Base-by-base conservation (phyloP, 176 grass and related monocot species). In the Dactylis glomerata region DNA sequence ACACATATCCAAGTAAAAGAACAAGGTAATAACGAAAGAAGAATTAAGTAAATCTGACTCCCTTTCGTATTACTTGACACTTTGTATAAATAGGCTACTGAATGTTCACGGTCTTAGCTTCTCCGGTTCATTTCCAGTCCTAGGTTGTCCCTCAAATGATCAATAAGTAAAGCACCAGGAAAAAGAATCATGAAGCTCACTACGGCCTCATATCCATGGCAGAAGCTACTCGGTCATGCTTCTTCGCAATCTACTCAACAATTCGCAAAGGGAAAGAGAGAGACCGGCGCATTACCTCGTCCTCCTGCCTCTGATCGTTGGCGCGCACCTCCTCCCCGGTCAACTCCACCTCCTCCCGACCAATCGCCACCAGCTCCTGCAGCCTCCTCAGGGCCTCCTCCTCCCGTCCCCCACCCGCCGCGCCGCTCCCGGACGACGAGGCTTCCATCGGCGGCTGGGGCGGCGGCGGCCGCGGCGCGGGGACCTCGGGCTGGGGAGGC, bases 261-360 rank as follows among this genome's bases (percentile, higher is more conserved):
- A 73, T 50, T 19, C 36, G 68, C 3, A 77, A 33, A n/a, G 27
- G 14, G 8, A 72, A 4, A 57, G 24, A 76, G 50, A 61, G n/a
- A 75, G 9, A 67, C 11, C 65, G 75, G 19, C 1, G 11, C 30
- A 9, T 83, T 46, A 93, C 91, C 91, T 93, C 91, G 40, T 90
- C 88, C 40, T 90, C 85, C 83, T 93, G 91, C 66, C 86, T 47
- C 85, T 93, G 88, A 82, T 90, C 79, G 42, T 93, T 90, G 5
- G 73, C 41, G 24, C 15, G 47, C 16, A 63, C 74, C 85, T 93
- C 82, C 28, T 90, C 91, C 41, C 90, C 88, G 5, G 85, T 85
- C 88, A 90, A 79, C 73, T 85, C 73, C 85, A 36, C 65, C 37
- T 80, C 88, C 70, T 82, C 72, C 57, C 57, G 73, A 59, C 47